Evolutionary conservation across 1,284 basidiomycete genomes (phyloP), one percentile per base, ranked within the genome.

Genomic region (Pholiota adiposa): DNA sequence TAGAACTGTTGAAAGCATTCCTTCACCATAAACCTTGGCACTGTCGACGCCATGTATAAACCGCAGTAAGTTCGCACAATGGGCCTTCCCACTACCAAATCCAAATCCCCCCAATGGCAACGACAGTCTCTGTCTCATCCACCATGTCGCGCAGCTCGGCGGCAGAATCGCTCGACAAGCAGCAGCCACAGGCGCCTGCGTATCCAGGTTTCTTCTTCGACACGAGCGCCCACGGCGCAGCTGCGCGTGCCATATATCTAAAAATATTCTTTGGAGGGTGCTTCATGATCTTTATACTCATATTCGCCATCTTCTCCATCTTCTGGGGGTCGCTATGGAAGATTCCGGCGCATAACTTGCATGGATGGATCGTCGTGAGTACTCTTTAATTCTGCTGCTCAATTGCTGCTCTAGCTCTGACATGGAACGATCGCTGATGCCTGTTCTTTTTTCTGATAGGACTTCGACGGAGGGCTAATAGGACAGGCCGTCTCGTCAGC

Each of bases 301-400:
- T 83, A 38, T 80, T 80, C 59, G 63, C 69, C 14, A 65, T 83
- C 7, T 75, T 83, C 44, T 71, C 79, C 7, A 82, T 84, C n/a
- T 83, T 78, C 67, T 83, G 81, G 82, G 81, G 80, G 0, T 72
- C 80, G 0, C 61, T 81, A n/a, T 82, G 78, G 77, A 77, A 74
- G 46, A 73, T 72, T 14, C 79, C 78, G 1, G 70, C 66, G 7
- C 70, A 72, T 19, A 70, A 71, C 34, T 61, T 83, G 12, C 56
- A 69, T 2, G 80, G 79, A 0, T 81, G 78, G 77, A 68, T 82
- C 3, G 75, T 83, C 34, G 78, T 72, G 12, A 51, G 44, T 58
- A 9, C 4, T 14, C 29, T 14, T 25, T 43, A 31, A 1, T 8
- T 31, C 27, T 43, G 57, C 7, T 57, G 12, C 6, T 14, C 38